These are phyloP conservation scores for Penicillium crystallinum DNA, from an alignment of 495 filamentous ascomycete species.

Conservation along the genomic window DNA sequence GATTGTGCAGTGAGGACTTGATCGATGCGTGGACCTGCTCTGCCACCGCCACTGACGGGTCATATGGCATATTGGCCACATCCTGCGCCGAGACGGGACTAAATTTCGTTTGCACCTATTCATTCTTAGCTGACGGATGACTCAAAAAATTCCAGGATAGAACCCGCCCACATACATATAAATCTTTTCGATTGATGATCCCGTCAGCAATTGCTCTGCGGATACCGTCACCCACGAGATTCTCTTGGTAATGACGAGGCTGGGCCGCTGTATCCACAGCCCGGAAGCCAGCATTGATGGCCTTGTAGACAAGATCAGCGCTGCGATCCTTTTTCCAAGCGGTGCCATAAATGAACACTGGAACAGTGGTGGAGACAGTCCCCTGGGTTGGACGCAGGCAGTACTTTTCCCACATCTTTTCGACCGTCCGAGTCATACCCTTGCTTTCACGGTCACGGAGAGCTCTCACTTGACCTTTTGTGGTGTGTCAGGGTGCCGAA, in stretches of 20 bases:
- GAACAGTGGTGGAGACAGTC: constrained; percentile 30
- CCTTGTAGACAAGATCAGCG: constrained; percentile 60
- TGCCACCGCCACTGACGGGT: constrained; percentile 42
- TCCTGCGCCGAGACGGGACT: constrained; percentile 59
- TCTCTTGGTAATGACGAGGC: constrained; percentile 72
- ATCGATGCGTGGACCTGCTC: constrained; percentile 64
- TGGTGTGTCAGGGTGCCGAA: too few species aligned
- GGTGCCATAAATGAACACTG: constrained; percentile 71
- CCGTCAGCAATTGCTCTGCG: constrained; percentile 52
- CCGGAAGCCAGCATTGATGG: constrained; percentile 65
- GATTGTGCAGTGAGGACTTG: constrained; percentile 61
- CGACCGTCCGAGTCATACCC: constrained; percentile 25
- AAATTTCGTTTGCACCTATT: constrained; percentile 77
- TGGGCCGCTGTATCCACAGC: constrained; percentile 77
- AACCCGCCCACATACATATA: constrained; percentile 48
- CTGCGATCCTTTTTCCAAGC: constrained; percentile 82
- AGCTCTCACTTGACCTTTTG: not conserved
- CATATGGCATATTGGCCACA: constrained; percentile 55
- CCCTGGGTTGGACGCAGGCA: constrained; percentile 28
- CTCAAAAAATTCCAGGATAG: not conserved
- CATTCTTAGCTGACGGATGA: not conserved
- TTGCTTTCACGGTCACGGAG: not conserved
- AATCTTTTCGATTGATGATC: constrained; percentile 51
- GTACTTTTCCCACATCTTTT: constrained; percentile 34
- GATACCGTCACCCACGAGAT: constrained; percentile 63